Evolutionary conservation across 1,139 yeast genomes (phyloP), one percentile per base, ranked within the genome.

Genomic region (Yamadazyma jaroonii): DNA sequence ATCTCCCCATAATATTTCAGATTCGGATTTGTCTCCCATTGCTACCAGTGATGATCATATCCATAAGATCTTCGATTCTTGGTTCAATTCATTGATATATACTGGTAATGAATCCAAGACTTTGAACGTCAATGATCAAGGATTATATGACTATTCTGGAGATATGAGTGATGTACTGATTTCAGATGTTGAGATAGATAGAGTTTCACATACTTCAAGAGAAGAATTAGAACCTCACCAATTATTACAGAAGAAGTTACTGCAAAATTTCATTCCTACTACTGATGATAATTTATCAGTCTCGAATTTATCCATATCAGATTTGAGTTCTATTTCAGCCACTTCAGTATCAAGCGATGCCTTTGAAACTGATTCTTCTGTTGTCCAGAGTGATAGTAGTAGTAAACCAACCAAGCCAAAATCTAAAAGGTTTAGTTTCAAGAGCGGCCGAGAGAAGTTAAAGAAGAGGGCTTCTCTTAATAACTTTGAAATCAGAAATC

Each of bases 121-220:
- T 6, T 33, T 50, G 9, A 44, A 37, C 27, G 65, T 70, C 0
- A 61, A 67, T 42, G 74, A 68, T 6, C 75, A 71, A 48, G 76
- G 75, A 1, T 68, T 71, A 34, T 71, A 71, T 39, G 50, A 57
- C 4, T 66, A 62, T 35, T 39, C 57, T 4, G 53, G 52, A 14
- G 58, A 47, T 9, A 39, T 45, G 4, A 44, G 54, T 10, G 71
- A 65, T 34, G 42, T 34, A 12, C 49, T 13, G 48, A 40, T 26
- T 37, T 37, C 45, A 8, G 43, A 35, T 10, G 13, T 25, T 11
- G 41, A 37, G 9, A 25, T 35, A 9, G 42, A 45, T 7, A 35
- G 26, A 4, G 37, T 25, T 5, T 38, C 41, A 5, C 37, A 38
- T 7, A 12, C 11, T 6, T 38, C 41, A 2, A 38, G 22, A 23